These are phyloP conservation scores for Mycogone perniciosa DNA, from an alignment of 2,329 filamentous ascomycete genomes.

Conservation along the genomic window DNA sequence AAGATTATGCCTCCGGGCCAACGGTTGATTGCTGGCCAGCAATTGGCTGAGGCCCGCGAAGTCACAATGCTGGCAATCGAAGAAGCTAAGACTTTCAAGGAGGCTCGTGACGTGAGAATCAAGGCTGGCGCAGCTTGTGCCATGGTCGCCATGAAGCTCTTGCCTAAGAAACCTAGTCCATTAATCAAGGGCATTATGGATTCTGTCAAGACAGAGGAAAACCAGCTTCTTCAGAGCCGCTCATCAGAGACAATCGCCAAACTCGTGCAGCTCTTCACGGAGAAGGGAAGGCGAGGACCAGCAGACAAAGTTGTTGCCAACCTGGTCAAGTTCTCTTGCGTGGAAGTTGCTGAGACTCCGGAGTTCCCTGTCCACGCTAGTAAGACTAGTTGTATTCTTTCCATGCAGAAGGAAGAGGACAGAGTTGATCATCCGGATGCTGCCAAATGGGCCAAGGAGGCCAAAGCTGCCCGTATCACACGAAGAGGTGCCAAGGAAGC, in stretches of 20 bases:
- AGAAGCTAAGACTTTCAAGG: conserved; percentile 73
- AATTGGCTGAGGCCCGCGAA: conserved; percentile 69
- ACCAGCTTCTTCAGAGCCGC: conserved; percentile 76
- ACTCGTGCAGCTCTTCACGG: conserved; percentile 80
- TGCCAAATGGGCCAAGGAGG: conserved; percentile 82
- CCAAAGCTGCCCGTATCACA: conserved; percentile 81
- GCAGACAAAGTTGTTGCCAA: conserved; percentile 96
- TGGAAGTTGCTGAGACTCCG: conserved; percentile 94
- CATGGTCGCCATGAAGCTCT: conserved; percentile 74
- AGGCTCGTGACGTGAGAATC: conserved; percentile 77
- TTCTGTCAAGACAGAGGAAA: conserved; percentile 92
- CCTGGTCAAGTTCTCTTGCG: conserved; percentile 93
- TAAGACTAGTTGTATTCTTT: conserved; percentile 76
- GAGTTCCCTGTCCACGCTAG: conserved; percentile 81
- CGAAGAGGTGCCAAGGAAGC: conserved; percentile 91
- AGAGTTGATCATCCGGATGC: conserved; percentile 87
- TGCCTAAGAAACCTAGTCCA: conserved; percentile 88
- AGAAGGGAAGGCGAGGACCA: conserved; percentile 70
- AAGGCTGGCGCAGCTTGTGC: conserved; percentile 81
- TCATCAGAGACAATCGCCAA: conserved; percentile 79
- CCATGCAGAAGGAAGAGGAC: conserved; percentile 95
- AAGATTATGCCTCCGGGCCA: conserved; percentile 85
- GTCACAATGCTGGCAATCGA: conserved; percentile 66
- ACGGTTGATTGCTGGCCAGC: conserved; percentile 73
- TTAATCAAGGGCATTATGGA: conserved; percentile 98